Conservation (phyloP, 768 basidiomycete species). For the Tubosaeta brunneosetosa region DNA sequence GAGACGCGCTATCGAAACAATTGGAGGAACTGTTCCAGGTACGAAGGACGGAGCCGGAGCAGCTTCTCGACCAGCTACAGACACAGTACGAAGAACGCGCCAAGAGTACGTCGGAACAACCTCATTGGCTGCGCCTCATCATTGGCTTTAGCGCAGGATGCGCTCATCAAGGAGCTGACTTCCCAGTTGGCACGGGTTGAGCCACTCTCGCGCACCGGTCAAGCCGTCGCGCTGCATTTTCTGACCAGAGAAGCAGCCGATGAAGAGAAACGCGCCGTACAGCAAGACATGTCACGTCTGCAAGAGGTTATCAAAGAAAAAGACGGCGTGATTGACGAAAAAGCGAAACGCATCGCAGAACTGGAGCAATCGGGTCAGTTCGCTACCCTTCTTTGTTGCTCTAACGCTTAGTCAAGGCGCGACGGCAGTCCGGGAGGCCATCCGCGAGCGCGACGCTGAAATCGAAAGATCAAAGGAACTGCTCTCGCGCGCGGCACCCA, state of each 20-base stretch:
- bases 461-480: constrained; percentile 50
- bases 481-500: constrained; percentile 39
- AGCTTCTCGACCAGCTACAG: constrained; percentile 43
- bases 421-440: constrained; percentile 45
- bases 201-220: constrained; percentile 47
- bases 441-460: constrained; percentile 57
- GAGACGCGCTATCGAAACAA: constrained; percentile 46
- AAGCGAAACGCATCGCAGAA: constrained; percentile 43
- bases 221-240: constrained; percentile 54
- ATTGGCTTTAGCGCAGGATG: constrained; percentile 49
- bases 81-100: constrained; percentile 48
- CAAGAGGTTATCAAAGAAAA: constrained; percentile 42
- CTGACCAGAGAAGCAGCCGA: constrained; percentile 72
- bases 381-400: background rate
- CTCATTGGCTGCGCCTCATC: background rate
- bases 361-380: constrained; percentile 47
- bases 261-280: constrained; percentile 53
- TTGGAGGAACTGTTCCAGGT: constrained; percentile 56
- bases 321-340: constrained; percentile 37
- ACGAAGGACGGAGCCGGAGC: constrained; percentile 64
- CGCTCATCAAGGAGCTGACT: constrained; percentile 42
- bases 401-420: background rate
- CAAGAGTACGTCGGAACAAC: constrained; percentile 39
- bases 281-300: constrained; percentile 44
- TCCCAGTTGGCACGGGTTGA: constrained; percentile 51